Percentiles rank a stretch among this genome's conserved stretches.
These are phyloP conservation scores for Neurospora sp. DNA, from an alignment of 495 filamentous ascomycete genomes.

Conservation along the genomic window DNA sequence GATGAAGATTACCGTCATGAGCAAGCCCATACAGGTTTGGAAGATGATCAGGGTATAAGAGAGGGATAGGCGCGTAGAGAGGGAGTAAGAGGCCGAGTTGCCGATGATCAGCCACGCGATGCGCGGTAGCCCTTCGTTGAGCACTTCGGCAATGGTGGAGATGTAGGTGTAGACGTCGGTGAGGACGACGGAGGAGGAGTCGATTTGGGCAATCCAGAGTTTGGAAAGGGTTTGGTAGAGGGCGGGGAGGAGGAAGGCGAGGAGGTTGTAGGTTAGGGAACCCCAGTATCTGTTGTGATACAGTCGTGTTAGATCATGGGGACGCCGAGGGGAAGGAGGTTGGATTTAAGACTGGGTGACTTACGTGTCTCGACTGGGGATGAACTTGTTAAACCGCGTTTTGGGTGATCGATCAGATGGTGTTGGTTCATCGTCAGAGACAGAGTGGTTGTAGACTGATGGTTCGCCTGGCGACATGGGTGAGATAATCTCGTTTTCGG, in stretches of 20 bases:
- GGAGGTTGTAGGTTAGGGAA: constrained; percentile 52
- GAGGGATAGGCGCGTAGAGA: constrained; percentile 45
- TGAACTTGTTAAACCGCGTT: background rate
- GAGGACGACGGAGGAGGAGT: constrained; percentile 54
- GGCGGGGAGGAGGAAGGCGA: constrained; percentile 56
- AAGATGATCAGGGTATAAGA: constrained; percentile 55
- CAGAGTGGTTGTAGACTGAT: background rate
- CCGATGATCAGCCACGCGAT: constrained; percentile 63
- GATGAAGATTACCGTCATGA: constrained; percentile 56
- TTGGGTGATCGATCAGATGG: background rate
- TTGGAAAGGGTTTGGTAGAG: constrained; percentile 62
- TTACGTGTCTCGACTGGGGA: background rate
- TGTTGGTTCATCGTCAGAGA: background rate
- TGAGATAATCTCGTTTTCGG: background rate
- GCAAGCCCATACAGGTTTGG: constrained; percentile 44
- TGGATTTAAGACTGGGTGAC: background rate
- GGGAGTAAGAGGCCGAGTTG: constrained; percentile 46
- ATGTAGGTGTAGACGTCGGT: constrained; percentile 55
- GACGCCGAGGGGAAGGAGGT: background rate
- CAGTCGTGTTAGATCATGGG: background rate
- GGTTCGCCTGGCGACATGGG: background rate
- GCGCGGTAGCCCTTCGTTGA: constrained; percentile 66
- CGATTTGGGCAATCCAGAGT: constrained; percentile 64
- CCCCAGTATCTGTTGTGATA: constrained; percentile 34
- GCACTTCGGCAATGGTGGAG: constrained; percentile 51